phyloP scores from a whole-genome alignment of 73 alveolate species.

The Paramecium bursaria region DNA sequence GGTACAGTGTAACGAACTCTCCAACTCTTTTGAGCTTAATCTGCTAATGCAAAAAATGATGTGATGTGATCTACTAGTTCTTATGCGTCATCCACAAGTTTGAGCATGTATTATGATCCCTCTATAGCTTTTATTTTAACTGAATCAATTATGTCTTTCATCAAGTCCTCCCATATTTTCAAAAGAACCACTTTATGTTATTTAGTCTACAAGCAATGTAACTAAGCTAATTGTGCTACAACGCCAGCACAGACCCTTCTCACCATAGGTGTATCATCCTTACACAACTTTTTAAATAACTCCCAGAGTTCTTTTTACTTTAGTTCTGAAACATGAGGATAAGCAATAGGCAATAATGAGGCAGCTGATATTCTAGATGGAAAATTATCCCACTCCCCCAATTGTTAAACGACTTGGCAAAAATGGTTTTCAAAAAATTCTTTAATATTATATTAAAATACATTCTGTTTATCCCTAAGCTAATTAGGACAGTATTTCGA shows the following conservation, averaged over 20 bases:
- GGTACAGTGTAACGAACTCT: conserved; percentile 69
- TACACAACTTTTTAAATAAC: conserved; percentile 60
- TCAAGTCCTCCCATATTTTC: conserved; percentile 52
- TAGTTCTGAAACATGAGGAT: conserved; percentile 20
- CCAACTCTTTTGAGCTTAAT: conserved; percentile 68
- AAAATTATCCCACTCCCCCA: conserved; percentile 68
- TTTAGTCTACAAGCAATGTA: conserved; percentile 20
- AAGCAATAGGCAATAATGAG: conserved; percentile 47
- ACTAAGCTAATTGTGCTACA: conserved; percentile 46
- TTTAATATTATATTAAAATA: neutral
- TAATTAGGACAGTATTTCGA: conserved; percentile 41
- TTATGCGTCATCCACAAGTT: conserved; percentile 26
- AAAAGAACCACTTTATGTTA: neutral
- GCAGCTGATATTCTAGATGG: conserved; percentile 71
- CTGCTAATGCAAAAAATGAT: conserved; percentile 41
- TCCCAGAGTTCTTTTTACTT: conserved; percentile 45
- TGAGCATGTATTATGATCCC: conserved; percentile 65
- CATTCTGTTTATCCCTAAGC: conserved; percentile 64
- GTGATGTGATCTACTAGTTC: conserved; percentile 54
- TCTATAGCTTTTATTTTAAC: conserved; percentile 70
- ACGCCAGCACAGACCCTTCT: conserved; percentile 69
- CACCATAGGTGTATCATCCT: conserved; percentile 72
- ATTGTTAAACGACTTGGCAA: conserved; percentile 49
- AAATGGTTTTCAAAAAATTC: conserved; percentile 67
- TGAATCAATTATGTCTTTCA: conserved; percentile 57